A percentile compares a stretch with the other conserved stretches of the same genome.
phyloP scores from a whole-genome alignment of 345 rosid species.

The Salix udensis region DNA sequence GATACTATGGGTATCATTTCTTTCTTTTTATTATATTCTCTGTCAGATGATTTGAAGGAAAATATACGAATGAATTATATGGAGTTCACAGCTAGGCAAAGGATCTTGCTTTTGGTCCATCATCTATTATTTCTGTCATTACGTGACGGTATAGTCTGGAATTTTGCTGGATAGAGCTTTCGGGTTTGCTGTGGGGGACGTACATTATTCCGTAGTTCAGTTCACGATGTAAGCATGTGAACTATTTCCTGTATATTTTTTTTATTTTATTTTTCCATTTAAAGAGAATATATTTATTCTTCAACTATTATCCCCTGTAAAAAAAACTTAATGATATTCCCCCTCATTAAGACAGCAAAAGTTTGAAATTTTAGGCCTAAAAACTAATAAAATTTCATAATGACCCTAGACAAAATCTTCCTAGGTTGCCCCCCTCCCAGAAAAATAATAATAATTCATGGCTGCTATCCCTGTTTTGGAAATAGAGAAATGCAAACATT shows the following conservation, averaged over 20 bases:
- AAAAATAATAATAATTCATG: background rate
- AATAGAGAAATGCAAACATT: background rate
- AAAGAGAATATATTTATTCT: too few relatives aligned
- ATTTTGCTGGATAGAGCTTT: background rate
- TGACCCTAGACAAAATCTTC: background rate
- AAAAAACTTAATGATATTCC: too few relatives aligned
- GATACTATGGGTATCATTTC: background rate
- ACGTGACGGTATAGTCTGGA: background rate
- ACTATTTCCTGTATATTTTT: background rate
- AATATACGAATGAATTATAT: too few relatives aligned
- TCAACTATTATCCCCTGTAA: too few relatives aligned
- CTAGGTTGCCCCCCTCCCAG: too few relatives aligned
- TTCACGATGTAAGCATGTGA: conserved; percentile 7
- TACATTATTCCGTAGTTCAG: background rate
- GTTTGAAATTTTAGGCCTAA: too few relatives aligned
- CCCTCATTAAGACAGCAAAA: too few relatives aligned
- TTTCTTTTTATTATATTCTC: background rate
- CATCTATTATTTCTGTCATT: conserved; percentile 3
- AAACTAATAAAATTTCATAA: too few relatives aligned
- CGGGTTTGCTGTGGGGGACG: background rate
- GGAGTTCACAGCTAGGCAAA: background rate
- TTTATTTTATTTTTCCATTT: background rate
- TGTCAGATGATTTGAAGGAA: background rate
- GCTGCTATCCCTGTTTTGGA: too few relatives aligned
- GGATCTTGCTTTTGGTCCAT: background rate